phyloP scores from a whole-genome alignment of 805 yeast genomes.

The Teunomyces panamensis region DNA sequence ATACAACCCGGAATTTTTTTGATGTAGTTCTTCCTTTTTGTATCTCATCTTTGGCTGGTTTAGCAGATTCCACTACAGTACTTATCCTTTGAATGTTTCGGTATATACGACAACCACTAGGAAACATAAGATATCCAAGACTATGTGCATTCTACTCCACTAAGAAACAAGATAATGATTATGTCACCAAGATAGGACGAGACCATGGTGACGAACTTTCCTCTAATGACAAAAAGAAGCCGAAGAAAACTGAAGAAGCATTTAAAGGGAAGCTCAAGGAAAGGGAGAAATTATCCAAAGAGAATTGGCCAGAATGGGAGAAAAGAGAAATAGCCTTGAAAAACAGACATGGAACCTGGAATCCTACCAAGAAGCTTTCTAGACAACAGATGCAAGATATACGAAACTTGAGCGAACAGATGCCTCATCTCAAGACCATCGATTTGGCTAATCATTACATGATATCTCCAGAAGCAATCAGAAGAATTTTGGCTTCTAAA shows the following conservation, averaged over 20 bases:
- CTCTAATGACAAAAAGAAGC: background rate
- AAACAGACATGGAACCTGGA: slow-evolving; percentile 66
- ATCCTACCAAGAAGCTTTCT: slow-evolving; percentile 64
- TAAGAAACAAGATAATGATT: background rate
- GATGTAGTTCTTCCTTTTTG: background rate
- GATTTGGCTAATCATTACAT: slow-evolving; percentile 63
- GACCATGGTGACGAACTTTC: background rate
- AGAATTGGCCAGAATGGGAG: slow-evolving; percentile 54
- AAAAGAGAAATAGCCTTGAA: slow-evolving; percentile 61
- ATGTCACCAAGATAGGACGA: background rate
- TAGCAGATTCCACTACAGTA: background rate
- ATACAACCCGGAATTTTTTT: background rate
- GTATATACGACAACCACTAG: background rate
- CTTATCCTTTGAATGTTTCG: background rate
- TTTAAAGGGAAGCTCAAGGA: slow-evolving; percentile 9
- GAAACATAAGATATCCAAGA: background rate
- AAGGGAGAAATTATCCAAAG: slow-evolving; percentile 40
- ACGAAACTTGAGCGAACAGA: slow-evolving; percentile 48
- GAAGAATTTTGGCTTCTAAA: slow-evolving; percentile 72
- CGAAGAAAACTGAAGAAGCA: background rate
- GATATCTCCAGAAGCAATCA: slow-evolving; percentile 77
- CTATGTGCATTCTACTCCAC: background rate
- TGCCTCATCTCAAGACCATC: slow-evolving; percentile 59
- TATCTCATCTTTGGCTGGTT: background rate
- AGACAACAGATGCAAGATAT: slow-evolving; percentile 68